phyloP scores from a whole-genome alignment of 1,139 yeast genomes.

The Scheffersomyces quercinus region DNA sequence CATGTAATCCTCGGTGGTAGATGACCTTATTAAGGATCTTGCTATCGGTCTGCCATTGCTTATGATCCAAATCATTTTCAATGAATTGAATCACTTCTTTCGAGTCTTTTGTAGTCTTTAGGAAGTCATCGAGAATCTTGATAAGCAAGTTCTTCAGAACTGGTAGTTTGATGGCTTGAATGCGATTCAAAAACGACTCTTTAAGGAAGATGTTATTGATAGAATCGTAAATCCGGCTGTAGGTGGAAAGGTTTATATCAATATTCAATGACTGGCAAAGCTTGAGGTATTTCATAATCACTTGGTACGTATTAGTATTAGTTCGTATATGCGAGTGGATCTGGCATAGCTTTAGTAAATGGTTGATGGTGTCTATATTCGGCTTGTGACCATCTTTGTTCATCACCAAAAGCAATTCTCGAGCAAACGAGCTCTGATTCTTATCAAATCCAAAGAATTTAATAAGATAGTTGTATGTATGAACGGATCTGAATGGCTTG shows the following conservation, averaged over 20 bases:
- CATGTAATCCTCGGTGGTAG: constrained; percentile 18
- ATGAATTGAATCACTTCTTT: constrained; percentile 33
- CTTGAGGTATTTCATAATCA: constrained; percentile 32
- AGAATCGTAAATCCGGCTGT: constrained; percentile 40
- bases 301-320: constrained; percentile 30
- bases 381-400: constrained; percentile 44
- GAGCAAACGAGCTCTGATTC: constrained; percentile 44
- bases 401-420: constrained; percentile 44
- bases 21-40: constrained; percentile 33
- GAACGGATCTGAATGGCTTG: constrained; percentile 32
- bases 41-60: constrained; percentile 32
- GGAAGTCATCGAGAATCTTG: constrained; percentile 38
- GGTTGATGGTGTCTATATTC: constrained; percentile 42
- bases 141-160: constrained; percentile 31
- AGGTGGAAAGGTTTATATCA: constrained; percentile 38
- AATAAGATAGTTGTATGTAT: constrained; percentile 43
- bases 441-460: constrained; percentile 44
- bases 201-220: constrained; percentile 38
- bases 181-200: constrained; percentile 35
- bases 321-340: constrained; percentile 38
- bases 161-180: constrained; percentile 35
- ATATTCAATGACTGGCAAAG: constrained; percentile 28
- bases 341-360: constrained; percentile 31
- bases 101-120: constrained; percentile 25
- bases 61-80: constrained; percentile 32